Base-by-base conservation (phyloP, 768 basidiomycete species). In the Chalciporus piperatus region DNA sequence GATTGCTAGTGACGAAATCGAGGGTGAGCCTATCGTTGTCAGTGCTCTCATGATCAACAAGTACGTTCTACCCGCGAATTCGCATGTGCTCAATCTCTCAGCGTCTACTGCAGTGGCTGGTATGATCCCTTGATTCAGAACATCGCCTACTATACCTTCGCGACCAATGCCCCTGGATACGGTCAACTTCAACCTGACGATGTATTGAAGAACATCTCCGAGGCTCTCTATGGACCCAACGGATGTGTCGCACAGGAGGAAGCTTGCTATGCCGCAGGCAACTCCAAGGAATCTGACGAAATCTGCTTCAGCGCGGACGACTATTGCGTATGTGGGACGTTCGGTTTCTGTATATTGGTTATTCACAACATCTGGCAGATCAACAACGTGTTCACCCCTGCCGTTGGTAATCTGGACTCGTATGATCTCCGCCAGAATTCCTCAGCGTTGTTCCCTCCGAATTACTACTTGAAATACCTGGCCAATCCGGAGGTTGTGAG, bases 41-140 rank as follows among this genome's bases (percentile, higher is more conserved):
- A 81, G 76, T 47, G 81, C 83, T 4, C 62, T 87, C 47, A 78
- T 85, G 79, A 80, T 85, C 57, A 83, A 82, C 65, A 84, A 84
- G 82, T 77, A 49, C 51, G 69, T 44, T 1, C 17, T 22, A 19
- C 39, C 16, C 30, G 6, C 32, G 7, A 2, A 39, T 3, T 14
- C 13, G 6, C 2, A 6, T 22, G 12, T 45, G 27, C 40, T 1
- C 35, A 11, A n/a, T 7, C n/a, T 35, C 45, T 45, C 16, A 48
- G 1, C 28, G 20, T 14, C 20, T 27, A 25, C 13, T 35, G 6
- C 47, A 85, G 84, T 55, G 83, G 83, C 35, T 84, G 83, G 83
- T 79, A 74, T 47, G 85, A 86, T 54, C 83, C 85, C 1, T 69
- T 84, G 27, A 73, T 85, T 38, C 84, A 86, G 56, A 79, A 80